phyloP scores from a whole-genome alignment of 345 rosid genomes.

The Eucalyptus curtisii region DNA sequence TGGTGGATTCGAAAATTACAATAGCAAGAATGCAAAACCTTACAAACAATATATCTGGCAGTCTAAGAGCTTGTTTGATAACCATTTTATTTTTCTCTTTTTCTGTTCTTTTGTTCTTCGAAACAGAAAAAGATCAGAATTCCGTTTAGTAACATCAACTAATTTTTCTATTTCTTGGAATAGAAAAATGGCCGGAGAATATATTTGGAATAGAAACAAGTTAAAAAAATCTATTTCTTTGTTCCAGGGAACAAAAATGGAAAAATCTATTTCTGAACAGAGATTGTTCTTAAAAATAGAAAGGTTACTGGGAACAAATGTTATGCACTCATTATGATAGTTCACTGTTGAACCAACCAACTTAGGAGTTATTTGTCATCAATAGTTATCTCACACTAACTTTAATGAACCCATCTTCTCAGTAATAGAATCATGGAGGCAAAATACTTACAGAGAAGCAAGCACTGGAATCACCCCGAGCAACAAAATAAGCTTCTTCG shows the following conservation, averaged over 20 bases:
- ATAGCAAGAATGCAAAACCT: neutral
- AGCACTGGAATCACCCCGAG: constrained; percentile 10
- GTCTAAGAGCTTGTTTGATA: neutral
- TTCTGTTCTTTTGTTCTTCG: too few species aligned
- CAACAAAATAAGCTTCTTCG: constrained; percentile 51
- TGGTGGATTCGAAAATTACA: neutral
- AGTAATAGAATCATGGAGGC: neutral
- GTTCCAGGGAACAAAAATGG: accelerated
- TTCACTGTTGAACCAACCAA: neutral
- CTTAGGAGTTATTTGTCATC: neutral
- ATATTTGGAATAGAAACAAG: too few species aligned
- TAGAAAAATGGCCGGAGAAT: too few species aligned
- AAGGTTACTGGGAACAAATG: neutral
- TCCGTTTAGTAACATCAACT: too few species aligned
- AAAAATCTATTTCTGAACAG: too few species aligned
- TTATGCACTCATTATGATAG: neutral
- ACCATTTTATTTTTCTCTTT: too few species aligned
- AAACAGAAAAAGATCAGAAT: too few species aligned
- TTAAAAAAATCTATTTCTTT: too few species aligned
- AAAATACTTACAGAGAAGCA: neutral
- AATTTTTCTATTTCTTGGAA: too few species aligned
- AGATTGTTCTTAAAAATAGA: too few species aligned
- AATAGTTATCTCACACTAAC: neutral
- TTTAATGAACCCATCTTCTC: neutral
- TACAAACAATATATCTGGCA: neutral